Percentiles rank a stretch among this genome's conserved stretches.
These are phyloP conservation scores for Talaromyces wortmannii DNA, from an alignment of 495 filamentous ascomycete species.

Conservation along the genomic window DNA sequence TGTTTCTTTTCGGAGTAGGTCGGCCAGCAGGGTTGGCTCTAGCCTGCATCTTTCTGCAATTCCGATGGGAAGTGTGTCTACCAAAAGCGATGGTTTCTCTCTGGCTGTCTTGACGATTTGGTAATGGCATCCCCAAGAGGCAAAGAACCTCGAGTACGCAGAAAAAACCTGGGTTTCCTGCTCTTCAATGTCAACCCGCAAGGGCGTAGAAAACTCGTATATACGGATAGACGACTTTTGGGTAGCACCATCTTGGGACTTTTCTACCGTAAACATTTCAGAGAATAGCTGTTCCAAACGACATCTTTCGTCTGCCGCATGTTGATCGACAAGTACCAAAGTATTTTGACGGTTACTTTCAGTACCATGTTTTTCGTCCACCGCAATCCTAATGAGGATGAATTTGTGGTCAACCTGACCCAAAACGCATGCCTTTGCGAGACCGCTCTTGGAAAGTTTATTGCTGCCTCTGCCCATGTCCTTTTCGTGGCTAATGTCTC, in stretches of 20 bases:
- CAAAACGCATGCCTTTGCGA: constrained; percentile 60
- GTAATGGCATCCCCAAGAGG: constrained; percentile 67
- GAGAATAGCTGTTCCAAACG: constrained; percentile 64
- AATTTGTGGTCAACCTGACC: constrained; percentile 88
- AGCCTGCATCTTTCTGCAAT: constrained; percentile 71
- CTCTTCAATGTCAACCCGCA: constrained; percentile 53
- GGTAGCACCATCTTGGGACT: constrained; percentile 2
- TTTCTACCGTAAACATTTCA: constrained; percentile 29
- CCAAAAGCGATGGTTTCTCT: constrained; percentile 25
- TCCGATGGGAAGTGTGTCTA: constrained; percentile 55
- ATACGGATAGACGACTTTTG: constrained; percentile 17
- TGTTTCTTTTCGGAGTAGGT: constrained; percentile 67
- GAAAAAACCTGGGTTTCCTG: constrained; percentile 52
- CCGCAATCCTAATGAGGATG: constrained; percentile 59
- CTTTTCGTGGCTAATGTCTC: not conserved
- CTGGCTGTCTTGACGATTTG: constrained; percentile 11
- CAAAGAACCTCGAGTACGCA: constrained; percentile 48
- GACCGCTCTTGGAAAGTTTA: constrained; percentile 58
- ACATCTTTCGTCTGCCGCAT: constrained; percentile 88
- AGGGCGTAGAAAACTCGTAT: constrained; percentile 28
- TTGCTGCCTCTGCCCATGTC: constrained; percentile 16
- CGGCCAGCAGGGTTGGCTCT: constrained; percentile 61
- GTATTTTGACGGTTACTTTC: not conserved
- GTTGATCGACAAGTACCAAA: constrained; percentile 84
- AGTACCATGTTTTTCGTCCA: not conserved